phyloP scores from a whole-genome alignment of 371 early-diverging fungal species.

The Mucor circinelloides region DNA sequence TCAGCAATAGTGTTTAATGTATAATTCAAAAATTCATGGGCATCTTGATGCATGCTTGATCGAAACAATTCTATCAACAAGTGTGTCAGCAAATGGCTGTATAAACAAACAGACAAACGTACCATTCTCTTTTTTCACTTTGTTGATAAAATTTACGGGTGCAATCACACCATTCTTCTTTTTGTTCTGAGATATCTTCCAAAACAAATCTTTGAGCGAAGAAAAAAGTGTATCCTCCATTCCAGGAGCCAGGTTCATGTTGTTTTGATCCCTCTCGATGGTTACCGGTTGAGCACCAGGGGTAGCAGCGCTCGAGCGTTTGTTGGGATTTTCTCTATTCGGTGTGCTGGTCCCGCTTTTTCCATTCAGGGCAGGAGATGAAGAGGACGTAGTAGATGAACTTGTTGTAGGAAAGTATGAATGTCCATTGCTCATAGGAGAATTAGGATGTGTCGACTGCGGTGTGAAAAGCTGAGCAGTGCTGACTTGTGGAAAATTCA shows the following conservation, averaged over 20 bases:
- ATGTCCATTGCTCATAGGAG: conserved; percentile 8
- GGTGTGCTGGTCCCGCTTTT: conserved; percentile 19
- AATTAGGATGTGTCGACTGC: conserved; percentile 2
- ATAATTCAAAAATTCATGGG: conserved; percentile 97
- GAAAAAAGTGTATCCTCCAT: conserved; percentile 85
- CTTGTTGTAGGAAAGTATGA: conserved; percentile 35
- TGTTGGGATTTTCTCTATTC: conserved; percentile 1
- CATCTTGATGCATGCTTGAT: conserved; percentile 95
- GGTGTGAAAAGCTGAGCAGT: conserved; percentile 4
- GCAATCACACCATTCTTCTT: conserved; percentile 86
- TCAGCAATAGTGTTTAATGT: conserved; percentile 91
- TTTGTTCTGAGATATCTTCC: conserved; percentile 79
- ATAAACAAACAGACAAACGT: conserved; percentile 17
- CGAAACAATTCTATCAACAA: conserved; percentile 78
- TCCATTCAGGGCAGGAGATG: conserved; percentile 23
- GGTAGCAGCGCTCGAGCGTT: neutral
- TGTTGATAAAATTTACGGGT: conserved; percentile 86
- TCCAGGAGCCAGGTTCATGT: conserved; percentile 51
- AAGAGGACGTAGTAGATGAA: conserved; percentile 33
- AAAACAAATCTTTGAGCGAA: conserved; percentile 86
- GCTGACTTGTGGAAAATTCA: conserved; percentile 61
- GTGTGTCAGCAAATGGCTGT: neutral
- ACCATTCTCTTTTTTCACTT: conserved; percentile 91
- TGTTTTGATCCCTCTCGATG: conserved; percentile 44
- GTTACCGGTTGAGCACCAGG: conserved; percentile 6